These are phyloP conservation scores for Tuber brumale DNA, from an alignment of 495 filamentous ascomycete genomes.

Conservation along the genomic window DNA sequence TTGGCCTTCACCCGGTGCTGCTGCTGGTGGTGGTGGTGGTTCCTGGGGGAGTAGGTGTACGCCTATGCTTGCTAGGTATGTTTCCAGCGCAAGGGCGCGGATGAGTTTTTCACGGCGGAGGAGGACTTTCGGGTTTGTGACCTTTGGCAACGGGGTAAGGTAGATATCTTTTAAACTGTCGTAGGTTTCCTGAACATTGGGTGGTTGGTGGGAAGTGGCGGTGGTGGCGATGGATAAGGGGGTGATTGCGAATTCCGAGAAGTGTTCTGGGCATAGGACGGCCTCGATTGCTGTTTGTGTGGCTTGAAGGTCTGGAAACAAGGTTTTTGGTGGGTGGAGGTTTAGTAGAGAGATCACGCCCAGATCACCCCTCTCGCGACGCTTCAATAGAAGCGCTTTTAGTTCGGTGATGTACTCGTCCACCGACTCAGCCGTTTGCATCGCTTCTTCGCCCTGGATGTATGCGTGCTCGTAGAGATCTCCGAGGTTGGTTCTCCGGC, in stretches of 20 bases:
- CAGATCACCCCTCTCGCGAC: slow-evolving; percentile 15
- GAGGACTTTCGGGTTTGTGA: slow-evolving; percentile 5
- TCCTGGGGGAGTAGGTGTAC: slow-evolving; percentile 17
- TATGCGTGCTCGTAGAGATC: slow-evolving; percentile 21
- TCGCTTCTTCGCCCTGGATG: neutral
- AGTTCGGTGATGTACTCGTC: neutral
- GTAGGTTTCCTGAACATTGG: neutral
- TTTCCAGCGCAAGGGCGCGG: slow-evolving; percentile 25
- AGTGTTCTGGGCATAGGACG: neutral
- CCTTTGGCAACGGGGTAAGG: slow-evolving; percentile 15
- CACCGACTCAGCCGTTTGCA: slow-evolving; percentile 12
- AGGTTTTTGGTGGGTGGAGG: slow-evolving; percentile 4
- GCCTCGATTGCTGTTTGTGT: neutral
- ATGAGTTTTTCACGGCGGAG: slow-evolving; percentile 24
- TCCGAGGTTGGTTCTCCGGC: neutral
- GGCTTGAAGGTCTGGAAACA: neutral
- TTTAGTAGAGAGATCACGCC: slow-evolving; percentile 29
- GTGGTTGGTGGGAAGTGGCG: neutral
- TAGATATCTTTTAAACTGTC: neutral
- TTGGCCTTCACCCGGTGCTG: neutral
- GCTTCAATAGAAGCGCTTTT: slow-evolving; percentile 7
- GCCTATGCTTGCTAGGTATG: slow-evolving; percentile 27
- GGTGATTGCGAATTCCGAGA: neutral
- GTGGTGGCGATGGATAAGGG: neutral
- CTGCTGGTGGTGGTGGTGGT: neutral